These are phyloP conservation scores for Cordyceps javanica DNA, from an alignment of 2,329 filamentous ascomycete genomes.

Conservation along the genomic window DNA sequence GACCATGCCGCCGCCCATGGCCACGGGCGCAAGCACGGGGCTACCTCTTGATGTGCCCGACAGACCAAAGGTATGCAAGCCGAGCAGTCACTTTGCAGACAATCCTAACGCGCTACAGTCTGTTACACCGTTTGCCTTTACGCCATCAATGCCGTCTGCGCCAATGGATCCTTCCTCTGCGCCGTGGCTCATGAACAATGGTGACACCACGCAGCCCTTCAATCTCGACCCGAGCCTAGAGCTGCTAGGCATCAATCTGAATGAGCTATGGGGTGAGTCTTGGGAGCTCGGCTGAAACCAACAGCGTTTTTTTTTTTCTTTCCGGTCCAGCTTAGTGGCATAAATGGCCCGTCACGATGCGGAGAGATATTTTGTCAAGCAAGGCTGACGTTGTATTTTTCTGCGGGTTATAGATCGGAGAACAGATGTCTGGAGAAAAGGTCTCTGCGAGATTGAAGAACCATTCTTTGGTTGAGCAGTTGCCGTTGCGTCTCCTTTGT, in stretches of 20 bases:
- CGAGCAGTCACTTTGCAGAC: background rate
- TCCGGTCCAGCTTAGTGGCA: background rate
- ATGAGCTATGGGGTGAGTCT: slow-evolving; percentile 49
- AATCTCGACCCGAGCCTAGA: slow-evolving; percentile 50
- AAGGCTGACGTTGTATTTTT: slow-evolving; percentile 5
- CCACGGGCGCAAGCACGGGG: slow-evolving; percentile 19
- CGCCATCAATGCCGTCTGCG: slow-evolving; percentile 28
- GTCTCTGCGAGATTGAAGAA: slow-evolving; percentile 9
- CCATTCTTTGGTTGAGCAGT: slow-evolving; percentile 5
- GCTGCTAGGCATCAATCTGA: slow-evolving; percentile 46
- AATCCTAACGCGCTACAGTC: slow-evolving; percentile 32
- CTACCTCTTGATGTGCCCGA: slow-evolving; percentile 31
- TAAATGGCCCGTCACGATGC: background rate
- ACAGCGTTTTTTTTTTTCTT: background rate
- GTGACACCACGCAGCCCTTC: slow-evolving; percentile 31
- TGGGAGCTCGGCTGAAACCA: slow-evolving; percentile 35
- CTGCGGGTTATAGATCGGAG: slow-evolving; percentile 3
- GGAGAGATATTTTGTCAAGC: slow-evolving; percentile 3
- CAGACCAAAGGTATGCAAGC: slow-evolving; percentile 31
- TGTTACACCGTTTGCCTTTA: slow-evolving; percentile 35
- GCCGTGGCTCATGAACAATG: slow-evolving; percentile 27
- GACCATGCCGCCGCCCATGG: slow-evolving; percentile 20
- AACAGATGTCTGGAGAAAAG: slow-evolving; percentile 11
- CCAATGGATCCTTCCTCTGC: slow-evolving; percentile 29
- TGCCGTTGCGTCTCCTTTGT: background rate